Evolutionary conservation across 2,329 filamentous ascomycete genomes (phyloP), one percentile per base, ranked within the genome.

Genomic region (Thelonectria olida): DNA sequence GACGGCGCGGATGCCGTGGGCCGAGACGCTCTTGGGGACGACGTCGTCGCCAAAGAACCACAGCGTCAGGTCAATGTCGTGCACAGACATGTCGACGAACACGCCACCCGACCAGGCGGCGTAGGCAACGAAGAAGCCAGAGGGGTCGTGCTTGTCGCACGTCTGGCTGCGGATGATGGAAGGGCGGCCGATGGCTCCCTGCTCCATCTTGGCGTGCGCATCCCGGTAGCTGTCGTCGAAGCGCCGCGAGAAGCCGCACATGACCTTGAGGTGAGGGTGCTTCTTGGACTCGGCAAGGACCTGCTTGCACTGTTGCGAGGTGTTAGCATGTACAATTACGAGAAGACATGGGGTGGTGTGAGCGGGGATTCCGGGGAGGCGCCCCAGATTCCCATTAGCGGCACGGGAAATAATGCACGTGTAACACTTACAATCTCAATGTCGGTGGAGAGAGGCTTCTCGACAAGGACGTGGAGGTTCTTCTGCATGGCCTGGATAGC

Each of bases 31-130:
- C 62, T 65, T 67, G 51, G 72, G 66, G 6, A 65, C 64, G 10
- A 63, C 63, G 34, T 73, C 72, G 13, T 74, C 64, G 8, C 72
- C 71, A 15, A 74, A 73, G 61, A 74, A 74, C 67, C 72, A 74
- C 28, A 74, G 47, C 0, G 72, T 71, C 10, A 74, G 54, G 50
- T 73, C 71, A 8, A 91, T 90, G 71, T 91, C 88, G 77, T 91
- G 89, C 71, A 91, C 86, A 50, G 85, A 86, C 77, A 85, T 88
- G 78, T 91, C 88, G 55, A 90, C 88, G 66, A 91, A 90, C 72
- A 90, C 89, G 17, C 88, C 88, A 42, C 88, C 88, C 2, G 80
- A 84, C 76, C 84, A 87, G 63, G 86, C 78, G 8, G 88, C 86
- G 75, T 90, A 90, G 23, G 82, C 80, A 54, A 90, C 86, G 74